Conservation (phyloP, 2,329 filamentous ascomycete species). For the Neodidymelliopsis sp. region DNA sequence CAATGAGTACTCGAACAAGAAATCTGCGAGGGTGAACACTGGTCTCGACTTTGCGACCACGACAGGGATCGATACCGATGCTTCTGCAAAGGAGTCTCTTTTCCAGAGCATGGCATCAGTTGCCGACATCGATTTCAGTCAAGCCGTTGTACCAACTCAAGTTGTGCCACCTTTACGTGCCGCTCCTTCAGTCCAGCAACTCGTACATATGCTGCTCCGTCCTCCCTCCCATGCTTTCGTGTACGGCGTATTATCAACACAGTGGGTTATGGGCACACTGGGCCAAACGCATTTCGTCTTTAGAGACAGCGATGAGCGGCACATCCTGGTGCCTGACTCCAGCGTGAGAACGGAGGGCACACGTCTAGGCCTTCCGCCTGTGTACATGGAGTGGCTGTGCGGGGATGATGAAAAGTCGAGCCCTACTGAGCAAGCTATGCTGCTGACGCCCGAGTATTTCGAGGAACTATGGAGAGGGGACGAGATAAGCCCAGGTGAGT, state of each 20-base stretch:
- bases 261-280: constrained; percentile 25
- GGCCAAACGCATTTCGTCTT: constrained; percentile 23
- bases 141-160: not conserved
- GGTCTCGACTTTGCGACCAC: constrained; percentile 5
- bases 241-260: constrained; percentile 24
- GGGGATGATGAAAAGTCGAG: constrained; percentile 23
- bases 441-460: constrained; percentile 28
- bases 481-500: not conserved
- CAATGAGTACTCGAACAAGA: constrained; percentile 22
- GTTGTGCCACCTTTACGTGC: not conserved
- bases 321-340: constrained; percentile 16
- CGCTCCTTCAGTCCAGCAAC: not conserved
- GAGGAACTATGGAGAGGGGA: not conserved
- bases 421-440: constrained; percentile 22
- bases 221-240: constrained; percentile 30
- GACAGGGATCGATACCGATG: not conserved
- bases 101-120: not conserved
- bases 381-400: constrained; percentile 31
- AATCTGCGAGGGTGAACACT: constrained; percentile 22
- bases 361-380: constrained; percentile 24
- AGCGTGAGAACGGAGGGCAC: constrained; percentile 9
- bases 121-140: constrained; percentile 9
- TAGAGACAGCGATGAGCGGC: constrained; percentile 22
- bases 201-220: constrained; percentile 17
- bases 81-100: not conserved